Conservation (phyloP, 495 filamentous ascomycete species). For the Neurospora cerealis region DNA sequence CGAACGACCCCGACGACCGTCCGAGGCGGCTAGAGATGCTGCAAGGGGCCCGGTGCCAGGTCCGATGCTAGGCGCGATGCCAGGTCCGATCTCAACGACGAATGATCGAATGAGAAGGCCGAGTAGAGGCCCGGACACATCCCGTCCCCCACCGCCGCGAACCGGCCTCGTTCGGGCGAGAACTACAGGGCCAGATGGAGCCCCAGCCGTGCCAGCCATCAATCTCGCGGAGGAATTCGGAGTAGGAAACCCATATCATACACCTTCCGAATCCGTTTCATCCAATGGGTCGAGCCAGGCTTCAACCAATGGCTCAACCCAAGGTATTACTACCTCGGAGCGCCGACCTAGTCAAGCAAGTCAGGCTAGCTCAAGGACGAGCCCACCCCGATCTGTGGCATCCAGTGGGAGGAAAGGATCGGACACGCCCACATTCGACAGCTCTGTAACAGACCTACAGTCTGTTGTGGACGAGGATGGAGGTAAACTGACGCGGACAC, state of each 20-base stretch:
- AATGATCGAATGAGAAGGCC: conserved; percentile 28
- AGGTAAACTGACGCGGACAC: conserved; percentile 1
- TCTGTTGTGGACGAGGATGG: conserved; percentile 32
- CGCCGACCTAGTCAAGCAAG: conserved; percentile 52
- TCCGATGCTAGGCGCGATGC: background rate
- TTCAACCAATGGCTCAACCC: background rate
- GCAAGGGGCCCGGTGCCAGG: conserved; percentile 8
- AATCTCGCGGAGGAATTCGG: conserved; percentile 44
- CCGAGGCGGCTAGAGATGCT: conserved; percentile 11
- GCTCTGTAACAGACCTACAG: conserved; percentile 43
- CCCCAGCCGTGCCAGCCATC: conserved; percentile 27
- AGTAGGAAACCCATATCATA: conserved; percentile 48
- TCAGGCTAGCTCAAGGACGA: conserved; percentile 66
- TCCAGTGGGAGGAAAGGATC: conserved; percentile 30
- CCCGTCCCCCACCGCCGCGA: conserved; percentile 39
- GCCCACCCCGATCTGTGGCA: conserved; percentile 38
- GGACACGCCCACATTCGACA: conserved; percentile 33
- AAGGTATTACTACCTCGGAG: background rate
- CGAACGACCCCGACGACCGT: conserved; percentile 26
- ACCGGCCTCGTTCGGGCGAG: conserved; percentile 28
- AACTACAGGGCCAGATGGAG: conserved; percentile 11
- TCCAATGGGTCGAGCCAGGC: conserved; percentile 50
- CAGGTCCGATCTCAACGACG: conserved; percentile 7
- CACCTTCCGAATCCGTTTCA: conserved; percentile 53
- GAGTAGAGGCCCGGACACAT: conserved; percentile 39